phyloP scores from a whole-genome alignment of 208 protist genomes.

The Naegleria lovaniensis region DNA sequence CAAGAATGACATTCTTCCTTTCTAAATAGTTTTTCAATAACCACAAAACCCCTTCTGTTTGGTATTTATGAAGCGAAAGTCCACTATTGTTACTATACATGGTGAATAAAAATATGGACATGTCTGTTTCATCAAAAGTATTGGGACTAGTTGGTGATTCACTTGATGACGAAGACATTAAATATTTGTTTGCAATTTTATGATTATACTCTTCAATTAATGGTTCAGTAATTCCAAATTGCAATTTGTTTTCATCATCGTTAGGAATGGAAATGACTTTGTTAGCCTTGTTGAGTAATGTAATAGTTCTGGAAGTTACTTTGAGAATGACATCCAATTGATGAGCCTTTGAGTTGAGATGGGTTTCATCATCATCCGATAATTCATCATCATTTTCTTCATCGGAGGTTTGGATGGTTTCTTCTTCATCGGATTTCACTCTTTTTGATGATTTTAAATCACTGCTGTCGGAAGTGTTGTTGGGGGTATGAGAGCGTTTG shows the following conservation, averaged over 20 bases:
- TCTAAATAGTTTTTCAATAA: background rate
- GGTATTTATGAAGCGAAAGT: background rate
- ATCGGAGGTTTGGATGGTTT: background rate
- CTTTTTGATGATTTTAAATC: no score
- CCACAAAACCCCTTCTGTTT: background rate
- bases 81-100: background rate
- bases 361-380: background rate
- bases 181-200: background rate
- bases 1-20: slow-evolving; percentile 1
- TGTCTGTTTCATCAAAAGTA: background rate
- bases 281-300: background rate
- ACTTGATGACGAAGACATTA: background rate
- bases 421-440: background rate
- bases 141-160: background rate
- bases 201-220: background rate
- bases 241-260: background rate
- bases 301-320: background rate
- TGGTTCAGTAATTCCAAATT: background rate
- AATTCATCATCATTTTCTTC: background rate
- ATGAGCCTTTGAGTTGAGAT: background rate
- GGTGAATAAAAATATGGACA: background rate
- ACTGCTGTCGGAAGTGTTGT: no score
- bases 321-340: background rate
- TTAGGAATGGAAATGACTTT: background rate
- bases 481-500: no score